These are phyloP conservation scores for Nicotiana undulata DNA, from an alignment of 257 asterid genomes.

Conservation along the genomic window DNA sequence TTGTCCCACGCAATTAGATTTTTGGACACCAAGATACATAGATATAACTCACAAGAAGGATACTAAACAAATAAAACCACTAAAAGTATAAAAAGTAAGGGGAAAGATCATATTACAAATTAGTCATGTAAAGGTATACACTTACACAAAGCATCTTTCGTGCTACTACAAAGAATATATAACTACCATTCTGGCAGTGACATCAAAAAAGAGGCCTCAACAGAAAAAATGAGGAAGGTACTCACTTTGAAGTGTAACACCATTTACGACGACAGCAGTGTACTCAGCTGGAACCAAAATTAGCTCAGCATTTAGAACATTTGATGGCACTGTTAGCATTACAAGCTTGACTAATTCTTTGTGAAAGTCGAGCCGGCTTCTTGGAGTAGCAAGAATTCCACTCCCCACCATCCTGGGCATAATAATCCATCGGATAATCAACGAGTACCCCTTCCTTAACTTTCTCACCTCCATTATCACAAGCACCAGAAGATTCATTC, in stretches of 20 bases:
- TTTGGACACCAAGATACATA: background rate
- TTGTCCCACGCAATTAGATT: background rate
- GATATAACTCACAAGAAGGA: background rate
- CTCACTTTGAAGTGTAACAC: background rate
- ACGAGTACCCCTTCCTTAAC: conserved; percentile 24
- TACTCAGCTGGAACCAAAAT: background rate
- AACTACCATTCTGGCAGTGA: background rate
- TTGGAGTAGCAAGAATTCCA: conserved; percentile 84
- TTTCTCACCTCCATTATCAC: conserved; percentile 21
- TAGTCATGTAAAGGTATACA: background rate
- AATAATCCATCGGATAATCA: conserved; percentile 96
- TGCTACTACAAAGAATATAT: background rate
- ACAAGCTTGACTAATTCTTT: conserved; percentile 33
- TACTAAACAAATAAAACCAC: background rate
- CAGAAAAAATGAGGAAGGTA: background rate
- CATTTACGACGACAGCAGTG: background rate
- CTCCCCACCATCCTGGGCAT: conserved; percentile 92
- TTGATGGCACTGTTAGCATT: background rate
- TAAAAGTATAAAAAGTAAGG: background rate
- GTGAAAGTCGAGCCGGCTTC: conserved; percentile 39
- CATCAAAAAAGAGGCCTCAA: background rate
- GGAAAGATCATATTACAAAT: background rate
- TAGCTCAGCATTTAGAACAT: background rate
- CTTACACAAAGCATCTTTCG: background rate
- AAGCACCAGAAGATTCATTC: conserved; percentile 32